phyloP scores from a whole-genome alignment of 805 yeast species.

The Limtongozyma cylindracea region DNA sequence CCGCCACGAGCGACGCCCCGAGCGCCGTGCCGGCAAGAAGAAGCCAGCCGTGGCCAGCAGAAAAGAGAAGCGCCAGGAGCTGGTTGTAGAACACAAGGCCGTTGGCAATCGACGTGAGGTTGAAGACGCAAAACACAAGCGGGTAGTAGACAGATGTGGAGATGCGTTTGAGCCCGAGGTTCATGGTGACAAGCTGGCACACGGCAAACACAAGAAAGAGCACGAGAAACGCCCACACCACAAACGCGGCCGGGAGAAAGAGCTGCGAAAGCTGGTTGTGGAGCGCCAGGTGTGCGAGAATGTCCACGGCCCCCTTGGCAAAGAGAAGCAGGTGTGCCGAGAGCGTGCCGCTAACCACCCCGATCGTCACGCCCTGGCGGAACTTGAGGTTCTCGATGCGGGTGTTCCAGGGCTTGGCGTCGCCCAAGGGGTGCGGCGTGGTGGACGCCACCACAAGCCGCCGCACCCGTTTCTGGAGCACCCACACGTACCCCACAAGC shows the following conservation, averaged over 20 bases:
- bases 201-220: too few relatives aligned
- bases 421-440: conserved; percentile 2
- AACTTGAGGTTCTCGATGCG: conserved; percentile 3
- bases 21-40: conserved; percentile 20
- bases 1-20: conserved; percentile 41
- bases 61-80: conserved; percentile 14
- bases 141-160: conserved; percentile 70
- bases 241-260: conserved; percentile 25
- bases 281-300: conserved; percentile 20
- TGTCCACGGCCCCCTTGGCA: conserved; percentile 68
- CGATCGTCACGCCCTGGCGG: conserved; percentile 34
- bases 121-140: conserved; percentile 63
- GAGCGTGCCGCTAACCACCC: conserved; percentile 45
- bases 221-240: conserved; percentile 37
- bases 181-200: conserved; percentile 55
- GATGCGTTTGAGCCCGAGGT: conserved; percentile 41
- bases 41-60: conserved; percentile 21
- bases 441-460: background rate
- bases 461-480: conserved; percentile 3
- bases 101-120: conserved; percentile 26
- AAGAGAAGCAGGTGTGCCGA: conserved; percentile 70
- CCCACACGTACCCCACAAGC: conserved; percentile 6
- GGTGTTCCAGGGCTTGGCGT: conserved; percentile 1
- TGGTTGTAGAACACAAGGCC: conserved; percentile 34
- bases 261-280: conserved; percentile 7